Base-by-base conservation (phyloP, 805 yeast species). In the Priceomyces fermenticarens region DNA sequence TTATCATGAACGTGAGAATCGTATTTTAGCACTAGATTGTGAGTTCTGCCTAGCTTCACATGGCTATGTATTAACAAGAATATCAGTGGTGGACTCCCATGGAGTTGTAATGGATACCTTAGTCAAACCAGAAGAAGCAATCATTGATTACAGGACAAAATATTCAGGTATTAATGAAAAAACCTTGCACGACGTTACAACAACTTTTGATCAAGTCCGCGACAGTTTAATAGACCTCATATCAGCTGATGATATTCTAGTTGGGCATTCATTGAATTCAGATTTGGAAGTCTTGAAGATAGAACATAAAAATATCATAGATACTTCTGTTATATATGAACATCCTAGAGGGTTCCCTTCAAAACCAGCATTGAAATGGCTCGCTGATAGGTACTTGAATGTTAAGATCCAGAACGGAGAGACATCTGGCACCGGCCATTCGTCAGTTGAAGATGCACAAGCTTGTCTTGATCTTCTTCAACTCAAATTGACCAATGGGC, bases 201-300 rank as follows among this genome's bases (percentile, higher is more conserved):
- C 85, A 0, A 78, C 84, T 0, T 58, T 84, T 11, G 45, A 58
- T 12, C 95, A 90, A 49, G 78, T 88, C 2, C 97, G 89, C 57
- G 44, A 70, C 2, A 67, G 73, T 51, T 43, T 93, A 4, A 38
- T 77, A 2, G 47, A 55, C 2, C 49, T 75, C 1, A 65, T 91
- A 2, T 64, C 77, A 5, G 52, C 73, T 2, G 63, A 67, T 12
- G 97, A 89, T 56, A 71, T 82, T 10, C 55, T 91, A 15, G 76
- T 91, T 39, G 98, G 99, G 1, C 99, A 91, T 58, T 91, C 98
- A 0, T 66, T 91, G 25, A 91, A 90, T 46, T 81, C 84, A 15
- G 99, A 91, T 60, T 67, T 91, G 36, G 69, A 73, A 9, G 95
- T 81, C 2, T 61, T 93, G 55, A 74, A 75, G 49, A 51, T 93